These are phyloP conservation scores for Carnegiea gigantea DNA, from an alignment of 179 eudicot genomes.

Conservation along the genomic window DNA sequence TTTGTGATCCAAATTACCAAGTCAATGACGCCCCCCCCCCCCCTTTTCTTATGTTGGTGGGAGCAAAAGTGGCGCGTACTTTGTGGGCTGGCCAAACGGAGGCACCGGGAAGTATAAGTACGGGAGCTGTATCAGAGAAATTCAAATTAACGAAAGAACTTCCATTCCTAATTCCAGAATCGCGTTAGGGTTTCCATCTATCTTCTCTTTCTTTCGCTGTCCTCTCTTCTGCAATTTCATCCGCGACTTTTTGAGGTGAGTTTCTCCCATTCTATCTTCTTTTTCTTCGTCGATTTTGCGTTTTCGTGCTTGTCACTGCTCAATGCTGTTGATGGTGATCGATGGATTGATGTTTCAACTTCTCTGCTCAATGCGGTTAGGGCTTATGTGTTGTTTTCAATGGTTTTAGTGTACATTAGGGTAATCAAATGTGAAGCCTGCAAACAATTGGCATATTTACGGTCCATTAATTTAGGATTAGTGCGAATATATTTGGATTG, in stretches of 20 bases:
- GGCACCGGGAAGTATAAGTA: too few relatives aligned
- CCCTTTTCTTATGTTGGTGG: too few relatives aligned
- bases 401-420: background rate
- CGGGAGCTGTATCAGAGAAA: too few relatives aligned
- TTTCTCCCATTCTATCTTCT: background rate
- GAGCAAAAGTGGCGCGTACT: too few relatives aligned
- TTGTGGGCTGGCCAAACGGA: too few relatives aligned
- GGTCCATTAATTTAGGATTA: background rate
- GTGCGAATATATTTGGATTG: background rate
- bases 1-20: too few relatives aligned
- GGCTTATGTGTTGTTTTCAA: background rate
- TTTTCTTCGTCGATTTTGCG: background rate
- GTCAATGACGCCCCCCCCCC: too few relatives aligned
- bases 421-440: background rate
- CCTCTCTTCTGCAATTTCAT: background rate
- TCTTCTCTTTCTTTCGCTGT: slow-evolving; percentile 8
- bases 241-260: background rate
- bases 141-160: too few relatives aligned
- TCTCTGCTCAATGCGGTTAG: background rate
- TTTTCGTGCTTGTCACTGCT: background rate
- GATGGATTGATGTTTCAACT: background rate
- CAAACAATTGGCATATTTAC: background rate
- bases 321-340: background rate
- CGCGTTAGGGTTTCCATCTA: slow-evolving; percentile 11
- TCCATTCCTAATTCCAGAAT: too few relatives aligned